These are phyloP conservation scores for Ganoderma leucocontextum DNA, from an alignment of 1,284 basidiomycete species.

Conservation along the genomic window DNA sequence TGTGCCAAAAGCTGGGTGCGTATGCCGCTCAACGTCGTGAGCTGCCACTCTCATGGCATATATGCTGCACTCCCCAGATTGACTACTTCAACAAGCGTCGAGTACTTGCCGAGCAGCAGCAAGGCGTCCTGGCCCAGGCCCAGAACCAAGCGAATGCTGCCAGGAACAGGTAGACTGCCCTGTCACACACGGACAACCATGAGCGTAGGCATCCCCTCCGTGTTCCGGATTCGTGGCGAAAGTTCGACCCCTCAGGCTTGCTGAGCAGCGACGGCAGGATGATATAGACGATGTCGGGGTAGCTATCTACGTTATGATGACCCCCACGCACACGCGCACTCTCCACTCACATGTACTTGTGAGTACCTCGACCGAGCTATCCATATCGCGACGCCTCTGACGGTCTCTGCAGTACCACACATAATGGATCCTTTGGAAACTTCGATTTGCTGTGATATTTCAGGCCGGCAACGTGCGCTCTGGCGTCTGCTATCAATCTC, in stretches of 20 bases:
- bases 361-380: neutral
- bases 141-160: constrained; percentile 57
- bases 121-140: constrained; percentile 66
- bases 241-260: neutral
- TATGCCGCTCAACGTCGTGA: constrained; percentile 22
- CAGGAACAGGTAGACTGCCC: constrained; percentile 39
- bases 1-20: constrained; percentile 88
- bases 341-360: constrained; percentile 15
- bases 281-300: constrained; percentile 1
- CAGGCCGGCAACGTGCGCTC: neutral
- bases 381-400: neutral
- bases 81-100: constrained; percentile 87
- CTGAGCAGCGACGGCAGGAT: neutral
- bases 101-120: constrained; percentile 77
- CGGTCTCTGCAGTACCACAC: constrained; percentile 3
- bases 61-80: constrained; percentile 55
- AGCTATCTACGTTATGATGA: constrained; percentile 2
- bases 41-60: neutral
- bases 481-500: constrained; percentile 4
- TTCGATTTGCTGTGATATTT: neutral
- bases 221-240: neutral
- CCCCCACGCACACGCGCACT: neutral
- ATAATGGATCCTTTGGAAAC: neutral
- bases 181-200: neutral
- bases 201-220: constrained; percentile 3